phyloP scores from a whole-genome alignment of 768 basidiomycete species.

The Amanita molliuscula region DNA sequence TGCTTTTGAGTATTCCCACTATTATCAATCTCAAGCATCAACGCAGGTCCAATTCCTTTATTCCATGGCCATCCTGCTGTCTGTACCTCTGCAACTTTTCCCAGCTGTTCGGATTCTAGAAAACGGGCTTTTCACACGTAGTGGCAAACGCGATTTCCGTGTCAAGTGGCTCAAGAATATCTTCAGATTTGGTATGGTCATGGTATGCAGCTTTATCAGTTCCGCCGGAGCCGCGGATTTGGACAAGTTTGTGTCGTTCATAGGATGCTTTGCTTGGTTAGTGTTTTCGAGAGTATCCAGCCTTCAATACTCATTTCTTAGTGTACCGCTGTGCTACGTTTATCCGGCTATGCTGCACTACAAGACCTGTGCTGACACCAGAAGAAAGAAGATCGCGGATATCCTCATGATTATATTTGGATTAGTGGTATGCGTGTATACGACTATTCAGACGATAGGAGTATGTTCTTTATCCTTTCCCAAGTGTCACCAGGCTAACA shows the following conservation, averaged over 20 bases:
- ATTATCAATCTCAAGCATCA: not conserved
- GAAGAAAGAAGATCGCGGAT: constrained; percentile 55
- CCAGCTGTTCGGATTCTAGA: constrained; percentile 96
- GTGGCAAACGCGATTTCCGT: constrained; percentile 68
- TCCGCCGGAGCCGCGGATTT: constrained; percentile 80
- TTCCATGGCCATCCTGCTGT: constrained; percentile 86
- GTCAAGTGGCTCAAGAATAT: constrained; percentile 98
- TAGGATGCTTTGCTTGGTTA: constrained; percentile 92
- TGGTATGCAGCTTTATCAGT: constrained; percentile 73
- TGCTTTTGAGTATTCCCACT: constrained; percentile 11
- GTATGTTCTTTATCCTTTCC: constrained; percentile 25
- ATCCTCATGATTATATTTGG: constrained; percentile 73
- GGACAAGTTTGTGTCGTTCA: constrained; percentile 91
- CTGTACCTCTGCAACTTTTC: constrained; percentile 93
- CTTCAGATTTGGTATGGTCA: constrained; percentile 67
- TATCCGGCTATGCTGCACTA: constrained; percentile 93
- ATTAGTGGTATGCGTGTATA: constrained; percentile 59
- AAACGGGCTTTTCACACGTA: constrained; percentile 83
- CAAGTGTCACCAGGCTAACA: constrained; percentile 3
- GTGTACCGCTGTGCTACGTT: constrained; percentile 88
- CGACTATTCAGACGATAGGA: constrained; percentile 68
- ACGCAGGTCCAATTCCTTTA: constrained; percentile 73
- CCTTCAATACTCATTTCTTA: constrained; percentile 17
- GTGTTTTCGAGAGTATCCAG: constrained; percentile 15
- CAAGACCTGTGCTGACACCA: constrained; percentile 71